Percentiles rank a stretch among this genome's conserved stretches.
phyloP scores from a whole-genome alignment of 2,329 filamentous ascomycete species.

The Trichoderma sp. region DNA sequence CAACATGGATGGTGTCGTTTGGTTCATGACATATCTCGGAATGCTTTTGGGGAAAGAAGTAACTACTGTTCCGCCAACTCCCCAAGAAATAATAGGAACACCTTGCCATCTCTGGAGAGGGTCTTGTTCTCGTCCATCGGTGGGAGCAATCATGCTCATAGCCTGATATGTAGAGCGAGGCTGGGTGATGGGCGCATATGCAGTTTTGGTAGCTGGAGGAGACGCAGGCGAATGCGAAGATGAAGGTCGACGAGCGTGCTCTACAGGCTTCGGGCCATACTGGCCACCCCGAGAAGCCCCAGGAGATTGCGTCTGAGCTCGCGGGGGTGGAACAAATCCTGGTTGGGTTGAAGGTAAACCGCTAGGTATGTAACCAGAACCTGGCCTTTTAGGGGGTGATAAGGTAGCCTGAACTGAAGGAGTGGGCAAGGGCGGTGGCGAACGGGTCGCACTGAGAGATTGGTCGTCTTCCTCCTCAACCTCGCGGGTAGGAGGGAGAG shows the following conservation, averaged over 20 bases:
- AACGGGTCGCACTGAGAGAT: constrained; percentile 25
- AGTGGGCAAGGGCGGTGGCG: constrained; percentile 26
- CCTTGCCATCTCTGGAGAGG: constrained; percentile 88
- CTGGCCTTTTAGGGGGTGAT: constrained; percentile 55
- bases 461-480: constrained; percentile 52
- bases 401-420: constrained; percentile 42
- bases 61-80: constrained; percentile 76
- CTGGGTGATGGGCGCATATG: constrained; percentile 37
- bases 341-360: constrained; percentile 30
- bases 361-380: constrained; percentile 51
- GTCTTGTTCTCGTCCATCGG: constrained; percentile 68
- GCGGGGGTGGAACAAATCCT: constrained; percentile 54
- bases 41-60: constrained; percentile 87
- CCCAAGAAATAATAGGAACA: constrained; percentile 81
- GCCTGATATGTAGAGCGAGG: constrained; percentile 53
- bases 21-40: constrained; percentile 77
- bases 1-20: constrained; percentile 72
- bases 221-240: constrained; percentile 49
- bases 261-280: constrained; percentile 32
- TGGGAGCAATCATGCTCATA: constrained; percentile 59
- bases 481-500: constrained; percentile 59
- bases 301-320: constrained; percentile 63
- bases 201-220: constrained; percentile 29
- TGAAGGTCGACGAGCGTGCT: constrained; percentile 53
- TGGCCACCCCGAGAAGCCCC: constrained; percentile 44